Evolutionary conservation across 2,329 filamentous ascomycete genomes (phyloP), one percentile per base, ranked within the genome.

Genomic region (Cordyceps farinosa): DNA sequence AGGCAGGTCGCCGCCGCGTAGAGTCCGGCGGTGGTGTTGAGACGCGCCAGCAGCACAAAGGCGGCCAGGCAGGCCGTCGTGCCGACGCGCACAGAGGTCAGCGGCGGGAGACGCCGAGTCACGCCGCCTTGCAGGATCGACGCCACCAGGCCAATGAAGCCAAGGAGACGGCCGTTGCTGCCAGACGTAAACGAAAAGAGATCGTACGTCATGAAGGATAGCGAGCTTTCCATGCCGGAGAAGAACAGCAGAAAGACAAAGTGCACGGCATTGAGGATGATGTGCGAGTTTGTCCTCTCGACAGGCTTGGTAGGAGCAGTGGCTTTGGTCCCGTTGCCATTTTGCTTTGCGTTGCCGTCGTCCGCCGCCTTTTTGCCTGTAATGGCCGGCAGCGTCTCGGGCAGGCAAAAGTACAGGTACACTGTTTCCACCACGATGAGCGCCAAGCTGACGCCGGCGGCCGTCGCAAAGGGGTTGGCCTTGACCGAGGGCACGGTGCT

Each of bases 171-270:
- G 17, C 95, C 95, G 67, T 96, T 96, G 59, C 91, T 85, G 50
- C 87, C 85, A 1, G 92, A 89, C 11, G 83, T 86, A 73, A 95
- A 96, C 9, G 85, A 84, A 75, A 98, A 98, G 51, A 99, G 85
- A 60, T 97, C 94, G 70, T 95, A 96, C 0, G 94, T 98, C 87
- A 99, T 93, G 75, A 99, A 99, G 0, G 95, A 93, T 3, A 99
- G 84, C 1, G 92, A 97, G 76, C 97, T 98, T 74, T 99, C 95
- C 90, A 99, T 94, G 65, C 95, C 95, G 2, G 92, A 97, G 78
- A 99, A 99, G 77, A 97, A 97, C 13, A 99, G 87, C 65, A 99
- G 87, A 76, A 99, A 99, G 53, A 89, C 79, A 71, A 98, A 90
- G 76, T 99, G 95, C 0, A 91, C 88, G 1, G 89, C 78, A 73